phyloP scores from a whole-genome alignment of 2,329 filamentous ascomycete species.

The Helotiales sp. region DNA sequence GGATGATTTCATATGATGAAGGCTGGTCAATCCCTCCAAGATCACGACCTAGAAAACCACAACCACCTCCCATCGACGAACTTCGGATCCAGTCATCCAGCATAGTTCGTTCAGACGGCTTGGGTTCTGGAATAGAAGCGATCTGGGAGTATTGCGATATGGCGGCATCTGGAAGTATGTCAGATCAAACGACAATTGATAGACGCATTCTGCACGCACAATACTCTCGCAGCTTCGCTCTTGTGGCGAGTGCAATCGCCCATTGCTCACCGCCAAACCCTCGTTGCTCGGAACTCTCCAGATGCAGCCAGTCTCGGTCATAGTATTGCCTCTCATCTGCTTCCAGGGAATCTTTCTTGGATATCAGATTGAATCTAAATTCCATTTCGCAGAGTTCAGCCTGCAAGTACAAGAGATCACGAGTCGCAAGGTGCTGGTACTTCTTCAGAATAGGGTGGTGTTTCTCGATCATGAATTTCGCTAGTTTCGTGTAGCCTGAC shows the following conservation, averaged over 20 bases:
- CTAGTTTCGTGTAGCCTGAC: conserved; percentile 16
- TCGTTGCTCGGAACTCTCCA: conserved; percentile 5
- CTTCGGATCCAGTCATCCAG: conserved; percentile 18
- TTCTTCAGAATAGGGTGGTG: conserved; percentile 16
- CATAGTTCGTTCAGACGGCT: conserved; percentile 5
- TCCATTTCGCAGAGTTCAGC: conserved; percentile 17
- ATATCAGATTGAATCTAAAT: conserved; percentile 4
- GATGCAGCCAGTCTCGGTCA: conserved; percentile 13
- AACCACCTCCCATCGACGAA: conserved; percentile 11
- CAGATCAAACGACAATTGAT: background rate
- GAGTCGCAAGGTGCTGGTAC: conserved; percentile 11
- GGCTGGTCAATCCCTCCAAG: conserved; percentile 14
- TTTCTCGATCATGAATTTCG: conserved; percentile 15
- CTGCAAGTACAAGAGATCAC: conserved; percentile 18
- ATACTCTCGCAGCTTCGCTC: conserved; percentile 17
- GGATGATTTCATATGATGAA: conserved; percentile 6
- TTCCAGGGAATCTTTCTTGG: conserved; percentile 9
- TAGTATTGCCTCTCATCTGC: conserved; percentile 15
- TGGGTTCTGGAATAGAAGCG: conserved; percentile 3
- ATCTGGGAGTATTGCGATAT: conserved; percentile 13
- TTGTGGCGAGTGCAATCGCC: conserved; percentile 10
- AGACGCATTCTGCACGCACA: conserved; percentile 2
- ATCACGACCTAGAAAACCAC: conserved; percentile 18
- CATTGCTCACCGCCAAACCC: conserved; percentile 16
- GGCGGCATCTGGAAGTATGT: conserved; percentile 10